Evolutionary conservation across 331 rosid species (phyloP).

Genomic region (Saraca asoca): DNA sequence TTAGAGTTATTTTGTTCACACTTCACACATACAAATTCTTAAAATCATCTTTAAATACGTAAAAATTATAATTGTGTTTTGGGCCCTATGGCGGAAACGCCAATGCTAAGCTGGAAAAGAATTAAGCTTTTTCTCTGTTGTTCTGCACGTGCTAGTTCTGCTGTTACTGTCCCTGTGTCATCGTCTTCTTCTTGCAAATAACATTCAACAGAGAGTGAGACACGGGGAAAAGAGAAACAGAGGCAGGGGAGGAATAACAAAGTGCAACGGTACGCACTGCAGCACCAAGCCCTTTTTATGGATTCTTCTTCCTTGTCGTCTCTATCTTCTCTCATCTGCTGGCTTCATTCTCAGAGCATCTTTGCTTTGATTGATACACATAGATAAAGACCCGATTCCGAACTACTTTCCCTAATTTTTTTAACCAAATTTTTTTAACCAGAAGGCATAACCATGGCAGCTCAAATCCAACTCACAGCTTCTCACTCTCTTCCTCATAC

Average conservation of each 20-base stretch:
- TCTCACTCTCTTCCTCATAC: too few species aligned
- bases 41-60: too few species aligned
- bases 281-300: slow-evolving; percentile 35
- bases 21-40: too few species aligned
- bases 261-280: slow-evolving; percentile 35
- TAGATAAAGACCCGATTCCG: slow-evolving; percentile 36
- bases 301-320: slow-evolving; percentile 27
- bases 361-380: slow-evolving; percentile 36
- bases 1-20: too few species aligned
- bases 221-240: background rate
- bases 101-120: slow-evolving; percentile 46
- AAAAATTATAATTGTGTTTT: slow-evolving; percentile 31
- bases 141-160: slow-evolving; percentile 22
- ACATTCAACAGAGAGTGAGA: background rate
- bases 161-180: background rate
- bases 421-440: too few species aligned
- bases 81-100: slow-evolving; percentile 56
- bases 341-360: slow-evolving; percentile 56
- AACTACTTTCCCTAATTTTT: background rate
- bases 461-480: too few species aligned
- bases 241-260: slow-evolving; percentile 22
- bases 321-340: slow-evolving; percentile 18
- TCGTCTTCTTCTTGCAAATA: background rate
- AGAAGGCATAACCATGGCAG: too few species aligned
- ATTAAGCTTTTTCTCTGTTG: background rate